A percentile compares a stretch with the other conserved stretches of the same genome.
phyloP scores from a whole-genome alignment of 106 monocot species.

The Triglochin maritima region DNA sequence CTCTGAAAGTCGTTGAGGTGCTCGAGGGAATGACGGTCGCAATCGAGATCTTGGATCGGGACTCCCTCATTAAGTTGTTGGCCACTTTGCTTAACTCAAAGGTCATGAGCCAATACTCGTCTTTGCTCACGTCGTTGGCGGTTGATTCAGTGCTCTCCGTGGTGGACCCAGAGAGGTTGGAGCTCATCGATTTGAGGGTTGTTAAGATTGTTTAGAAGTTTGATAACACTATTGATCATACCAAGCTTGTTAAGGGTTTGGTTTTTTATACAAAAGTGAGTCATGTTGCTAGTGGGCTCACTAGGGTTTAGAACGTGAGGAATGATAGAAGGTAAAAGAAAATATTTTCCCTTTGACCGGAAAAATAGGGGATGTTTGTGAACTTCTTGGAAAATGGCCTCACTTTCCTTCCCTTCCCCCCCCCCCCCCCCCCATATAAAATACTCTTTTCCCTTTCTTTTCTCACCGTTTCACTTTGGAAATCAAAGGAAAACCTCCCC shows the following conservation, averaged over 20 bases:
- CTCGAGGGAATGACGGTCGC: conserved; percentile 62
- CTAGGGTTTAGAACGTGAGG: conserved; percentile 77
- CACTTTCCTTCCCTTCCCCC: too few species aligned
- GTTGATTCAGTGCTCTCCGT: conserved; percentile 72
- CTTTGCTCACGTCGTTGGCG: conserved; percentile 80
- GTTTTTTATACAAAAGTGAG: conserved; percentile 88
- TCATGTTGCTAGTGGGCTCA: conserved; percentile 68
- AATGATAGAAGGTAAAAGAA: too few species aligned
- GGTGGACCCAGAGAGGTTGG: conserved; percentile 63
- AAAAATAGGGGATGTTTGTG: too few species aligned
- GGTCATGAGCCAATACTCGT: conserved; percentile 90
- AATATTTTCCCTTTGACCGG: too few species aligned
- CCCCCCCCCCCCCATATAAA: too few species aligned
- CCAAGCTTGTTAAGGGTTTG: conserved; percentile 63
- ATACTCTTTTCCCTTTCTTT: too few species aligned
- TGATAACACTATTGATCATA: conserved; percentile 84
- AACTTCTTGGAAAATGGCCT: too few species aligned
- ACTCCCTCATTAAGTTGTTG: conserved; percentile 71
- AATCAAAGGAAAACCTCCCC: too few species aligned
- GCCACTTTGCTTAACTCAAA: conserved; percentile 85
- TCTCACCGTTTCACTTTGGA: too few species aligned
- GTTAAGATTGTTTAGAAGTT: conserved; percentile 80
- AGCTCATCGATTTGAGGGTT: conserved; percentile 74
- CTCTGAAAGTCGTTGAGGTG: conserved; percentile 38
- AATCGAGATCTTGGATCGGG: conserved; percentile 72